Base-by-base conservation (phyloP, 495 filamentous ascomycete species). In the Podospora australis region DNA sequence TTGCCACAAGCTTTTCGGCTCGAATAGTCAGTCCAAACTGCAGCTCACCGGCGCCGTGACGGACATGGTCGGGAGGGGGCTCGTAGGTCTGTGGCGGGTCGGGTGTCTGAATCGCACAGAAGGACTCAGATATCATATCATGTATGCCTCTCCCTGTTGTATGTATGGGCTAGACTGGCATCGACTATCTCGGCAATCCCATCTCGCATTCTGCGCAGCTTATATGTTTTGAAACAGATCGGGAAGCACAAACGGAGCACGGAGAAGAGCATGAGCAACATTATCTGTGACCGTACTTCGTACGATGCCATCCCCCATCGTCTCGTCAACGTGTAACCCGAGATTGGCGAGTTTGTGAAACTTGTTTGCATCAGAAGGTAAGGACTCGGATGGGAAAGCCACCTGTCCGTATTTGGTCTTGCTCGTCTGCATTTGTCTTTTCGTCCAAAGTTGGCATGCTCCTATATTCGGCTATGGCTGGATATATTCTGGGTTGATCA, bases 41-140 rank as follows among this genome's bases (percentile, higher is more conserved):
- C 40, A 43, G 23, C 13, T 43, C 14, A 16, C 40, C 40, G 40
- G 40, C 13, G 40, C 21, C 13, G 38, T 24, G 4, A 42, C 20
- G 39, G 14, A 24, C 21, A 22, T 20, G 10, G n/a, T 20, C 17
- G 21, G 39, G 11, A 22, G 14, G 19, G 19, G 19, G n/a, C 32
- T 17, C 9, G 19, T 23, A 22, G 39, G 9, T 11, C 20, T 42
- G 39, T 42, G 19, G 22, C 44, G 23, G 26, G 29, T 20, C 45
- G 24, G 45, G 13, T 44, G 41, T 43, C 29, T 48, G 44, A 53
- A 44, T 48, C 50, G 39, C 22, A 43, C 38, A 24, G 6, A 11
- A 11, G 26, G 26, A 11, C 26, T 29, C 26, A 17, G 32, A n/a
- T 8, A 36, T 36, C 14, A 1, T 36, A 36, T 16, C 32, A 36